Base-by-base conservation (phyloP, 83 land plant genomes). In the Isoetes engelmannii region DNA sequence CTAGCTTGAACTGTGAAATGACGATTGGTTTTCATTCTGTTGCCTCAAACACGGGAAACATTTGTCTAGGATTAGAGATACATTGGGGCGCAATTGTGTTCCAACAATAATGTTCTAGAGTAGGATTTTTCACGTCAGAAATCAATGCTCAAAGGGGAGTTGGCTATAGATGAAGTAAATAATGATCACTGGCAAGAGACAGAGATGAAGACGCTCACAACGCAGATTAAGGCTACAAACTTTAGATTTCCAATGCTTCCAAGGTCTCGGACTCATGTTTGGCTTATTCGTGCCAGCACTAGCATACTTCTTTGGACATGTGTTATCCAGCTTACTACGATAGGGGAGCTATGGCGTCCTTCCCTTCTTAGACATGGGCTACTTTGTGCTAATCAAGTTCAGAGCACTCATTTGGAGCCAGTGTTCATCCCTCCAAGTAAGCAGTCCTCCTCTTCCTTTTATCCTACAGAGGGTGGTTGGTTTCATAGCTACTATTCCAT, bases 271-370 rank as follows among this genome's bases (percentile, higher is more conserved):
- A 41, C 45, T 15, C 18, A 64, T 44, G 67, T 64, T 9, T 64
- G 67, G 67, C 47, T 64, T 13, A 18, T 64, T n/a, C 67, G 67
- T 9, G 67, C 67, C 15, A 64, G 67, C 67, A 64, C 67, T 9
- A 64, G 47, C 47, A 64, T 64, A 44, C 41, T 64, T n/a, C 67
- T 64, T 9, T 64, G 67, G 67, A 64, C 67, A 15, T 64, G 67
- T 17, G 13, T 64, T 7, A 64, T 64, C 67, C 67, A 64, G 67
- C 67, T 64, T 47, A 64, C 67, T 37, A 47, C 67, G 1, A 18
- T 64, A 8, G 67, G 67, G n/a, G 67, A 59, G 62, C 62, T 59
- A 12, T 59, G 62, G 62, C 62, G 62, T 12, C 62, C 62, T 12
- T 7, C 28, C 10, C 28, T 59, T 18, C 62, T 59, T 18, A 15